A percentile compares a stretch with the other conserved stretches of the same genome.
These are phyloP conservation scores for Flaveria robusta DNA, from an alignment of 129 eudicot genomes.

Conservation along the genomic window DNA sequence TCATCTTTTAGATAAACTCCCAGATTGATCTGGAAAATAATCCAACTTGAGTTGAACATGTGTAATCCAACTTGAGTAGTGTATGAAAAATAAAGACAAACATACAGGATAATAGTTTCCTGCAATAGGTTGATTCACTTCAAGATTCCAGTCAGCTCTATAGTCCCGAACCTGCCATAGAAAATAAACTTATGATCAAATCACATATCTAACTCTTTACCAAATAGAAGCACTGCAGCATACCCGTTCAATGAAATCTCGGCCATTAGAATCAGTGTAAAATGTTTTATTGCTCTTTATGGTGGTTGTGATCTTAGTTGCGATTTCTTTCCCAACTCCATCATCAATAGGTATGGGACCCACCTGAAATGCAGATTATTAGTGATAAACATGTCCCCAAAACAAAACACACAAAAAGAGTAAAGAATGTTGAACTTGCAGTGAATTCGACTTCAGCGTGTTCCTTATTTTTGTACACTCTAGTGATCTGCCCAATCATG, in stretches of 20 bases:
- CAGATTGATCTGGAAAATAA: conserved; percentile 70
- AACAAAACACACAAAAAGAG: not conserved
- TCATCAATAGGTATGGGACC: conserved; percentile 84
- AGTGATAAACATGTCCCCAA: not conserved
- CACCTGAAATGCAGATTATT: conserved; percentile 47
- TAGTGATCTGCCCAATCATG: conserved; percentile 54
- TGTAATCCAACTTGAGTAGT: conserved; percentile 3
- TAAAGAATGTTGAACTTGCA: conserved; percentile 38
- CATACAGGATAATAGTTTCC: conserved; percentile 99
- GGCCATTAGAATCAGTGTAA: too few species aligned
- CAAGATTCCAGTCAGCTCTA: conserved; percentile 87
- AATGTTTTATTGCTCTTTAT: too few species aligned
- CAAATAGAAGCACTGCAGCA: too few species aligned
- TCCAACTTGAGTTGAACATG: conserved; percentile 6
- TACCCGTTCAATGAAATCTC: too few species aligned
- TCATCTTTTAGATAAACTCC: conserved; percentile 83
- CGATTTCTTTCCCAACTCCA: conserved; percentile 71
- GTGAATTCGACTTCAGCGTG: conserved; percentile 78
- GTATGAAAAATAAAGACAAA: conserved; percentile 11
- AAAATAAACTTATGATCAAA: conserved; percentile 7
- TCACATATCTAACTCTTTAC: too few species aligned
- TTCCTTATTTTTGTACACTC: conserved; percentile 81
- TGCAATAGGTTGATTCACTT: conserved; percentile 92
- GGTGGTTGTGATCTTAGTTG: conserved; percentile 53
- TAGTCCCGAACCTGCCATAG: conserved; percentile 78